Conservation (phyloP, 176 grass and related monocot genomes). For the Eremochloa ophiuroides region DNA sequence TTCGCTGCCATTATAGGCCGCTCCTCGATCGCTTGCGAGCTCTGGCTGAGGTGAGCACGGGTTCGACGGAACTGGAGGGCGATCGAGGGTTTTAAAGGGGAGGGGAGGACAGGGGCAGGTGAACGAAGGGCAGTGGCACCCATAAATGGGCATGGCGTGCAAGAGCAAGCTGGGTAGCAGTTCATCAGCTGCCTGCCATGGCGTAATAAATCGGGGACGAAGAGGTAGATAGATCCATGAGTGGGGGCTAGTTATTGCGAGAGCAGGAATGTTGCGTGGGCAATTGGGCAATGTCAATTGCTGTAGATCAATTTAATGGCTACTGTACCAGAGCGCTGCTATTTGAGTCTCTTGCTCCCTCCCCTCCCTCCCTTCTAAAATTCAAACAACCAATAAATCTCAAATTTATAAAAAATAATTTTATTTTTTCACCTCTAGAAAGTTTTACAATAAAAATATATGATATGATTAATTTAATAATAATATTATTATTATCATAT, state of each 20-base stretch:
- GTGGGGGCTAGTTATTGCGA: neutral
- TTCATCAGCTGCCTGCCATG: neutral
- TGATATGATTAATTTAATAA: too few relatives aligned
- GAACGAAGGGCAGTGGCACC: neutral
- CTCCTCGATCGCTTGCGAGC: neutral
- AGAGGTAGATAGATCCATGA: neutral
- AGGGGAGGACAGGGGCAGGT: neutral
- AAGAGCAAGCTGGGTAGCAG: neutral
- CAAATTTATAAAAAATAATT: too few relatives aligned
- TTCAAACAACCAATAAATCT: too few relatives aligned
- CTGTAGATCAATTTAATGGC: too few relatives aligned
- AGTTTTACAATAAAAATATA: too few relatives aligned
- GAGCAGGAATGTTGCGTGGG: neutral
- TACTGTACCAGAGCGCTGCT: too few relatives aligned
- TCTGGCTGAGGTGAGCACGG: neutral
- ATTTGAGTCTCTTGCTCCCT: too few relatives aligned
- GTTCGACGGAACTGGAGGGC: neutral
- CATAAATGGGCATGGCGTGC: conserved; percentile 17
- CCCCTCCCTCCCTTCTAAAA: too few relatives aligned
- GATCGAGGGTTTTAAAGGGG: conserved; percentile 27
- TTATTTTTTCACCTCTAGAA: too few relatives aligned
- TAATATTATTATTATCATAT: too few relatives aligned
- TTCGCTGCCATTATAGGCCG: neutral
- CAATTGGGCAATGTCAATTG: neutral
- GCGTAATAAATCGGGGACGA: conserved; percentile 20